These are phyloP conservation scores for Rubia balearica DNA, from an alignment of 305 asterid species.

Conservation along the genomic window DNA sequence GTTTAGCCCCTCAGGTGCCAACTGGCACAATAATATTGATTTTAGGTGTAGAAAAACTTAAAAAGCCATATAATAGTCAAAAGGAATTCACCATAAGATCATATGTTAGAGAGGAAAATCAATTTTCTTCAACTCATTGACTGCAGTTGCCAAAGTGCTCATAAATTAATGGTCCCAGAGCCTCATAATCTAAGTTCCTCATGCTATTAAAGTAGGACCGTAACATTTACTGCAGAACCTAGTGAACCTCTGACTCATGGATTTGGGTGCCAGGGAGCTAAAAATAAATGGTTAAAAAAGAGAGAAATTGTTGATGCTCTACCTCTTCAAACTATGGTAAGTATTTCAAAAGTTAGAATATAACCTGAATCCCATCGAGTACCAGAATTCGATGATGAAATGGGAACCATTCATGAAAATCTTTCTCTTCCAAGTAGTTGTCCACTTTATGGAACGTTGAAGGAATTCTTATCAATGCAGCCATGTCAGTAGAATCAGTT, in stretches of 20 bases:
- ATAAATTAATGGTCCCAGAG: not conserved
- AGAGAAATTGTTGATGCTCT: not conserved
- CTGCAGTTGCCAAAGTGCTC: not conserved
- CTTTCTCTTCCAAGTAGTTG: constrained; percentile 29
- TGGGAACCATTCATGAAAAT: constrained; percentile 42
- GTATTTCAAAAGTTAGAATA: constrained; percentile 10
- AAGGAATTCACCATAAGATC: not conserved
- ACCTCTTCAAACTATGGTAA: not conserved
- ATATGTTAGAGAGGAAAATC: not conserved
- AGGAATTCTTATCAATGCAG: constrained; percentile 73
- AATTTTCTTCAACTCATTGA: not conserved
- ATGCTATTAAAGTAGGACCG: not conserved
- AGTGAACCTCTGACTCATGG: not conserved
- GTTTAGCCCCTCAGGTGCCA: not conserved
- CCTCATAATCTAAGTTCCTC: not conserved
- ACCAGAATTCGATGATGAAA: constrained; percentile 63
- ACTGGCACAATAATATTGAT: not conserved
- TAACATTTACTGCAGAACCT: not conserved
- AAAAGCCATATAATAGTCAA: not conserved
- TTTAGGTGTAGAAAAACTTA: not conserved
- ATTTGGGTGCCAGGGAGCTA: not conserved
- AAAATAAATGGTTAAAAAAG: not conserved
- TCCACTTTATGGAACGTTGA: constrained; percentile 43
- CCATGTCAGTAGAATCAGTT: constrained; percentile 56
- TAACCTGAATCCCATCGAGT: constrained; percentile 91